Base-by-base conservation (phyloP, 1,284 basidiomycete species). In the Leccinum fallax region DNA sequence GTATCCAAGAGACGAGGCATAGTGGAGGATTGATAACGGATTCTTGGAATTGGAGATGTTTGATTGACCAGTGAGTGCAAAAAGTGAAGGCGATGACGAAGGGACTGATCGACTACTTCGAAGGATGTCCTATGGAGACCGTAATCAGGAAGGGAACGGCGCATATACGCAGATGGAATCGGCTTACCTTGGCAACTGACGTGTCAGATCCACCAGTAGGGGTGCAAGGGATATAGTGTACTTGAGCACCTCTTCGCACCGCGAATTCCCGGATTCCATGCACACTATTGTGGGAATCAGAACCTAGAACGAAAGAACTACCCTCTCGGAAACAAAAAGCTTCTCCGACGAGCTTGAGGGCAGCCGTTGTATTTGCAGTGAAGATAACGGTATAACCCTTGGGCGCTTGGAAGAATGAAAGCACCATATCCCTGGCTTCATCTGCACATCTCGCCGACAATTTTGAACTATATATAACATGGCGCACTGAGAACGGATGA, bases 231-330 rank as follows among this genome's bases (percentile, higher is more conserved):
- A 93, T 84, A 71, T 92, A 92, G 52, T 78, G 75, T 16, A 89
- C 83, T 16, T 77, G 69, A 2, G 88, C 85, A 5, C 85, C 85
- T 34, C 79, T 80, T 61, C 78, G 74, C 2, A 72, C 71, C 0
- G 90, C 90, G 67, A 85, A 91, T 72, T 89, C 82, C 52, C 93
- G 83, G 58, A 94, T 88, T 8, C 93, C 93, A 66, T 94, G 89
- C 13, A 94, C 86, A 66, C 90, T 93, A 69, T 94, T 94, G 72
- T 94, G 92, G 11, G 89, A 87, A 73, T 94, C 90, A 11, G 81
- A 80, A 15, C 87, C 82, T 55, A 94, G 83, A 53, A 92, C 81
- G 68, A 86, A 88, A 43, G 73, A 75, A 54, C 85, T 84, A 10
- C 78, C 81, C 49, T 78, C 74, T 34, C 76, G 74, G 70, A 93